Evolutionary conservation across 2,329 filamentous ascomycete species (phyloP).

Genomic region (Harringtonia aguacate): DNA sequence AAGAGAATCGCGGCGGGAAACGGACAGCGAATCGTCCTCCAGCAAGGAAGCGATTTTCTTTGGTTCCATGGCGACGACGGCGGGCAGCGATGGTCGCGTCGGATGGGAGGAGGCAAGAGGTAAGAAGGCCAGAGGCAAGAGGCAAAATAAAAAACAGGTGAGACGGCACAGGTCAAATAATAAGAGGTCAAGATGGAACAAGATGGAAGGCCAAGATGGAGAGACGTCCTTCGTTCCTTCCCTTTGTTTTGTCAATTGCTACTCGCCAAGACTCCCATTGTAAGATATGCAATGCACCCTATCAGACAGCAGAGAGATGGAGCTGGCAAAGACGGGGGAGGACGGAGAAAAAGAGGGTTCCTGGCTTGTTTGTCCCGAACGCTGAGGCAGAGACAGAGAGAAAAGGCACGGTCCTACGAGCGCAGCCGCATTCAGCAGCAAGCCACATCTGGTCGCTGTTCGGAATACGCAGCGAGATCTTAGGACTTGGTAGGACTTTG

Average conservation of each 20-base stretch:
- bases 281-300: not conserved
- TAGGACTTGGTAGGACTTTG: constrained; percentile 8
- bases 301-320: not conserved
- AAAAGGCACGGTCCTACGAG: constrained; percentile 2
- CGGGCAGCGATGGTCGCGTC: not conserved
- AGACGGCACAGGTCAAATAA: not conserved
- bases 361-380: constrained; percentile 1
- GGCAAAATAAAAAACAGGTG: not conserved
- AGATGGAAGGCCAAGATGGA: not conserved
- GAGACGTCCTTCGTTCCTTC: not conserved
- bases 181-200: not conserved
- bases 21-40: constrained; percentile 10
- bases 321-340: not conserved
- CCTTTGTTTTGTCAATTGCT: constrained; percentile 5
- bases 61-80: constrained; percentile 11
- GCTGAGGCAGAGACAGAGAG: not conserved
- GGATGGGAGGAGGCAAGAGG: not conserved
- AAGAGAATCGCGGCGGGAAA: constrained; percentile 1
- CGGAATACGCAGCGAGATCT: not conserved
- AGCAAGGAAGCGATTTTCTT: constrained; percentile 12
- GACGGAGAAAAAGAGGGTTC: not conserved
- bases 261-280: constrained; percentile 2
- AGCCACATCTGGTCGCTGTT: not conserved
- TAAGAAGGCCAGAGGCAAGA: no score
- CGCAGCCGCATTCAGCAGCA: constrained; percentile 1